A percentile compares a stretch with the other conserved stretches of the same genome.
These are phyloP conservation scores for Colletotrichum musae DNA, from an alignment of 2,329 filamentous ascomycete species.

Conservation along the genomic window DNA sequence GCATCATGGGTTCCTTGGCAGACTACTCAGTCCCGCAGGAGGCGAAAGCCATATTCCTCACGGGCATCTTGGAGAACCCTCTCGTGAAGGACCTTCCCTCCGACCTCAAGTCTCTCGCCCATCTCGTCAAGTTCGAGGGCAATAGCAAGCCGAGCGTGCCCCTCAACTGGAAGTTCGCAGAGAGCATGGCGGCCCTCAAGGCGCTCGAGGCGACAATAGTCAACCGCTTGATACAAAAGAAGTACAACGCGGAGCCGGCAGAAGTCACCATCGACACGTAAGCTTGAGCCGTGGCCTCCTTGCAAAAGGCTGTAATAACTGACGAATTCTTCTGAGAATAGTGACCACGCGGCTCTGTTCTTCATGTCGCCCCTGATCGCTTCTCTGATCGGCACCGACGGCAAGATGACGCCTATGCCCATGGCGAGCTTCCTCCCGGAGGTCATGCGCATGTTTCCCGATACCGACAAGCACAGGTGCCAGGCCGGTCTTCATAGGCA, in stretches of 20 bases:
- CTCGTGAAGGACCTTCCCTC: conserved; percentile 26
- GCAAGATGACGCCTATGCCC: conserved; percentile 34
- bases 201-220: conserved; percentile 63
- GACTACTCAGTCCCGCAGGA: conserved; percentile 37
- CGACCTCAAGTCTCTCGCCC: conserved; percentile 28
- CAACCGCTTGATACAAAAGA: conserved; percentile 59
- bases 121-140: conserved; percentile 58
- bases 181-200: conserved; percentile 65
- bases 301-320: not conserved
- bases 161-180: conserved; percentile 70
- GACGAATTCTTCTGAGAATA: not conserved
- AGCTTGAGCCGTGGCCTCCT: not conserved
- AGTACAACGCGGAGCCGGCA: conserved; percentile 57
- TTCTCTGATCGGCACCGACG: conserved; percentile 27
- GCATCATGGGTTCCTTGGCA: conserved; percentile 28
- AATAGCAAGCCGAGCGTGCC: conserved; percentile 60
- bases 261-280: conserved; percentile 63
- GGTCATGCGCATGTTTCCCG: conserved; percentile 35
- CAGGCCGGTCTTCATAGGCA: conserved; percentile 28
- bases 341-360: conserved; percentile 38
- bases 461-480: conserved; percentile 29
- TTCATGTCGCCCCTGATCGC: conserved; percentile 34
- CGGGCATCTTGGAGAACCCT: conserved; percentile 27
- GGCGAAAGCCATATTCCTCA: conserved; percentile 30
- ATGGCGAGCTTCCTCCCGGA: conserved; percentile 28